Base-by-base conservation (phyloP, 2,329 filamentous ascomycete species). In the Fusarium torreyae region DNA sequence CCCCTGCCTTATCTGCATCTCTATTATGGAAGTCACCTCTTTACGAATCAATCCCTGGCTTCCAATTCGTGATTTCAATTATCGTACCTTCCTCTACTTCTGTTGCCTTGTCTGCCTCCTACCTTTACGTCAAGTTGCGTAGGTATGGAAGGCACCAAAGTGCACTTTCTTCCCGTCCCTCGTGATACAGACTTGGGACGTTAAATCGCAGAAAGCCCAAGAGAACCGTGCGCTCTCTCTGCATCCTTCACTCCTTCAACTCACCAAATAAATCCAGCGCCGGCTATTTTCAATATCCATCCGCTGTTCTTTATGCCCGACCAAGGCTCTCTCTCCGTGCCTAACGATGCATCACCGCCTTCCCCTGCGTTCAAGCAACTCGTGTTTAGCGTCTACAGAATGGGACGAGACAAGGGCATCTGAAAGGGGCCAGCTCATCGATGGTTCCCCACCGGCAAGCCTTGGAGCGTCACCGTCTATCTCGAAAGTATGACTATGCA, bases 321-420 rank as follows among this genome's bases (percentile, higher is more conserved):
- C 68, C 59, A 63, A 61, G 34, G 46, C 48, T 52, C 20, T 68
- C 63, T 55, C 72, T 73, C 60, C 44, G 33, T 64, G 73, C 71
- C 73, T 72, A 73, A 75, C 66, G 69, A 75, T 72, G 72, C 72
- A 75, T 75, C 72, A 68, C 69, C 67, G 70, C 71, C 66, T 70
- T 72, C 69, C 61, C 70, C 53, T 69, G 61, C 56, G 63, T 65
- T 74, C 58, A 60, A 70, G 68, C 48, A 71, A 62, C 63, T 66
- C 48, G 42, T 66, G 61, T 68, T 63, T 75, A 75, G 73, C 73
- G 73, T 66, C 67, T 55, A 72, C 56, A 52, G 36, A 63, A 73
- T 74, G 71, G 72, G 67, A 73, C 71, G 69, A 75, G 73, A 73
- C 68, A 73, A 73, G 73, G 73, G 68, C 69, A 63, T 63, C 61